Evolutionary conservation across 768 basidiomycete species (phyloP).

Genomic region (Lactifluus piperatus): DNA sequence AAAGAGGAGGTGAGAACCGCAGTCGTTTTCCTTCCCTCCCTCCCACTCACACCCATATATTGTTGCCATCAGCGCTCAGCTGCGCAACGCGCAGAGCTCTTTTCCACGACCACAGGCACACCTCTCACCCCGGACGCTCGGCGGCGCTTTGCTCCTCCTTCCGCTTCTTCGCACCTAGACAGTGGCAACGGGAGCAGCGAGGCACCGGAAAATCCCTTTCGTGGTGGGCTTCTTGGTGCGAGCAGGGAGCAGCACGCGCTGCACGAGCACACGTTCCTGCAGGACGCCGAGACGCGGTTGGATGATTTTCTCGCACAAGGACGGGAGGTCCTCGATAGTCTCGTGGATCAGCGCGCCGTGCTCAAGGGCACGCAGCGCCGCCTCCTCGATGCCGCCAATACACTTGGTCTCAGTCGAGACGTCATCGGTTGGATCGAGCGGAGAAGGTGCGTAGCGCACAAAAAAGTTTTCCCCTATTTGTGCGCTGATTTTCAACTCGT

Average conservation of each 20-base stretch:
- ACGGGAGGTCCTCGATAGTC: conserved; percentile 80
- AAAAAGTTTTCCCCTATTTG: background rate
- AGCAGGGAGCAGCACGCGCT: conserved; percentile 73
- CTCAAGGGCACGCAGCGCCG: conserved; percentile 91
- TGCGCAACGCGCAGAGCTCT: conserved; percentile 54
- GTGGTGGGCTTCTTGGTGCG: conserved; percentile 42
- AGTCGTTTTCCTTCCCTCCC: no score
- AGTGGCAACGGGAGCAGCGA: conserved; percentile 22
- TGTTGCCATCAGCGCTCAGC: conserved; percentile 43
- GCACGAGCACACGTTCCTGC: conserved; percentile 82
- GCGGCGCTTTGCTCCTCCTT: conserved; percentile 44
- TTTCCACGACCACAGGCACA: conserved; percentile 33
- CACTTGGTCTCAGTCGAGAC: conserved; percentile 84
- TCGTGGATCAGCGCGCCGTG: conserved; percentile 87
- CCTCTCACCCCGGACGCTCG: conserved; percentile 37
- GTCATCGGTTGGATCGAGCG: conserved; percentile 98
- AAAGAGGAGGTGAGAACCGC: conserved; percentile 45
- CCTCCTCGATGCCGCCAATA: conserved; percentile 86
- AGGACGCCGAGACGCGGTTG: conserved; percentile 69
- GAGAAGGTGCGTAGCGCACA: conserved; percentile 69
- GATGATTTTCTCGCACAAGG: conserved; percentile 94
- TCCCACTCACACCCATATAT: background rate
- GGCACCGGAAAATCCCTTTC: conserved; percentile 81
- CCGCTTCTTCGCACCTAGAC: conserved; percentile 13
- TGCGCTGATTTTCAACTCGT: background rate